Evolutionary conservation across 495 filamentous ascomycete species (phyloP).

Genomic region (Oidiodendron maius): DNA sequence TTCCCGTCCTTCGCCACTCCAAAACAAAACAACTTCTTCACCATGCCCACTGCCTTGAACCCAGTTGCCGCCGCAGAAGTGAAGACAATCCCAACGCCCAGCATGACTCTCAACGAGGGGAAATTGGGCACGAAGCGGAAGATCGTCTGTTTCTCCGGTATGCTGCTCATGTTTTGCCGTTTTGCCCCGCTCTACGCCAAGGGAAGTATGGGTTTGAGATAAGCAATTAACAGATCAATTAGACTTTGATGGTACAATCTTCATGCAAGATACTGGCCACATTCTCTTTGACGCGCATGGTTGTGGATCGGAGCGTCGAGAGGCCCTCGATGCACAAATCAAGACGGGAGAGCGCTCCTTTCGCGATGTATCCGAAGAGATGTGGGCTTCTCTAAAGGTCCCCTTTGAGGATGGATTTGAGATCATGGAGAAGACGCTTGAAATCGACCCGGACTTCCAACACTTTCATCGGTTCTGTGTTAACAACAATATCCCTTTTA

Average conservation of each 20-base stretch:
- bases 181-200: not conserved
- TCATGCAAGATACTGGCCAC: constrained; percentile 74
- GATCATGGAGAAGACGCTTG: constrained; percentile 57
- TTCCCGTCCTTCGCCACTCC: constrained; percentile 7
- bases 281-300: constrained; percentile 65
- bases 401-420: constrained; percentile 72
- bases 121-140: constrained; percentile 33
- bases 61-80: constrained; percentile 19
- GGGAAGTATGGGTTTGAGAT: not conserved
- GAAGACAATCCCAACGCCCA: constrained; percentile 20
- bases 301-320: constrained; percentile 50
- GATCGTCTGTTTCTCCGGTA: constrained; percentile 51
- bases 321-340: constrained; percentile 61
- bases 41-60: constrained; percentile 30
- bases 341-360: constrained; percentile 62
- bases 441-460: constrained; percentile 61
- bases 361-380: constrained; percentile 70
- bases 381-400: constrained; percentile 65
- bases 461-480: constrained; percentile 64
- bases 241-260: constrained; percentile 78
- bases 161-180: constrained; percentile 8
- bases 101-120: constrained; percentile 13
- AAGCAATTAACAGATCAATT: not conserved
- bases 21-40: constrained; percentile 7
- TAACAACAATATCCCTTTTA: constrained; percentile 60